These are phyloP conservation scores for Bacterosira constricta DNA, from an alignment of 108 stramenopile species.

Conservation along the genomic window DNA sequence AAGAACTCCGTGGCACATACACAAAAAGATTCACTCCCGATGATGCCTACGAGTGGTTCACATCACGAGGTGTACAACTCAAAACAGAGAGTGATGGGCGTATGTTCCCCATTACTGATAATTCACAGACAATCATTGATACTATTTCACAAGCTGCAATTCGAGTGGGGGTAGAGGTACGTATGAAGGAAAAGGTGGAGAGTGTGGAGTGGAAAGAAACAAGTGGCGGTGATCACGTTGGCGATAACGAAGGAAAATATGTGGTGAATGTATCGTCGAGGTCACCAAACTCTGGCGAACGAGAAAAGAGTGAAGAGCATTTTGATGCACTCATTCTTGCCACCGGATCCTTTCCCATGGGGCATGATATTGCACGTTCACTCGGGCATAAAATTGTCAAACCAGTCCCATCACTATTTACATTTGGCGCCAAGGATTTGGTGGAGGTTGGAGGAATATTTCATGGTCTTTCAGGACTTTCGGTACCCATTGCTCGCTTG, in stretches of 20 bases:
- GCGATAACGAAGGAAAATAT: constrained; percentile 21
- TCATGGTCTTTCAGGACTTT: constrained; percentile 77
- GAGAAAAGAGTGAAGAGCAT: constrained; percentile 39
- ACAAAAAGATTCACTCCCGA: constrained; percentile 78
- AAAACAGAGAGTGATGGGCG: constrained; percentile 95
- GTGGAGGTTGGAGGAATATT: constrained; percentile 66
- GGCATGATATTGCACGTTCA: constrained; percentile 79
- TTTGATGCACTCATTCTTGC: constrained; percentile 87
- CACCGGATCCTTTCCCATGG: constrained; percentile 88
- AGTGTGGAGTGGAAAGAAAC: constrained; percentile 24
- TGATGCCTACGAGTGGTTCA: constrained; percentile 88
- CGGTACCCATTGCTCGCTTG: constrained; percentile 65
- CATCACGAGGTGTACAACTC: constrained; percentile 80
- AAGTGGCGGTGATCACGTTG: background rate
- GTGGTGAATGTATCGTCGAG: constrained; percentile 12
- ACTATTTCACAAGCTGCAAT: constrained; percentile 65
- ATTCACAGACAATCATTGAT: constrained; percentile 90
- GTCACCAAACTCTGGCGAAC: background rate
- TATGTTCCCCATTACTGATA: constrained; percentile 93
- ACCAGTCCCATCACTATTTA: constrained; percentile 93
- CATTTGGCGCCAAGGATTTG: constrained; percentile 75
- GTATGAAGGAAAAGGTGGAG: constrained; percentile 49
- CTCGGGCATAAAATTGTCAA: constrained; percentile 80
- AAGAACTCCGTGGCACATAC: constrained; percentile 82
- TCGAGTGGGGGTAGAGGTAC: constrained; percentile 66